These are phyloP conservation scores for Pseudomicrostroma phylloplanum DNA, from an alignment of 1,284 basidiomycete species.

Conservation along the genomic window DNA sequence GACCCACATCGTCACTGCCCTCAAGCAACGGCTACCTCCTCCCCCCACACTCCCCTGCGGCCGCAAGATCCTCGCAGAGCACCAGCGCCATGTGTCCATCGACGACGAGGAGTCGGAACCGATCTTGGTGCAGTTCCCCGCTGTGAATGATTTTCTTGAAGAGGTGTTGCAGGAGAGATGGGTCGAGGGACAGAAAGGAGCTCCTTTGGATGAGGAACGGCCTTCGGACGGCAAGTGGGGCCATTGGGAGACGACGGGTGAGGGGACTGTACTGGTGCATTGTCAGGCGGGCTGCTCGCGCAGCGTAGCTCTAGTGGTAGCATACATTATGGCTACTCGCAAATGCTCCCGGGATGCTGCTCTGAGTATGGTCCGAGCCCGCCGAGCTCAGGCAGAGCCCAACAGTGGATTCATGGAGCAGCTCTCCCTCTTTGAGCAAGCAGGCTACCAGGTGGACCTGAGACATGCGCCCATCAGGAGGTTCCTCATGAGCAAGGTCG, in stretches of 20 bases:
- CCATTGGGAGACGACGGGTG: slow-evolving; percentile 28
- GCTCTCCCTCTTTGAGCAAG: slow-evolving; percentile 50
- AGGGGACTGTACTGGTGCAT: slow-evolving; percentile 50
- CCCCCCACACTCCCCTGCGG: slow-evolving; percentile 26
- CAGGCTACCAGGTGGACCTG: slow-evolving; percentile 48
- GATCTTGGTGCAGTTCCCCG: slow-evolving; percentile 48
- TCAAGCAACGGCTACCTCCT: slow-evolving; percentile 31
- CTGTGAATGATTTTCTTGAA: slow-evolving; percentile 43
- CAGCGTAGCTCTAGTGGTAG: slow-evolving; percentile 46
- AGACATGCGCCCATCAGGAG: slow-evolving; percentile 48
- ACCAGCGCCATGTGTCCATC: slow-evolving; percentile 45
- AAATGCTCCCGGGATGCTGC: slow-evolving; percentile 43
- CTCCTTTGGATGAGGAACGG: not conserved
- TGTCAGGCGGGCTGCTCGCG: slow-evolving; percentile 52
- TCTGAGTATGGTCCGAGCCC: slow-evolving; percentile 35
- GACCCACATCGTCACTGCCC: slow-evolving; percentile 36
- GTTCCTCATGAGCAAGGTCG: slow-evolving; percentile 51
- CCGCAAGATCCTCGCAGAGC: slow-evolving; percentile 23
- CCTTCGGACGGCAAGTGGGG: slow-evolving; percentile 20
- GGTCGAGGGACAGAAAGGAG: slow-evolving; percentile 17
- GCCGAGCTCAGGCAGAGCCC: slow-evolving; percentile 43
- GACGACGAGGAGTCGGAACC: slow-evolving; percentile 51
- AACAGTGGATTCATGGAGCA: slow-evolving; percentile 51
- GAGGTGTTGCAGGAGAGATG: slow-evolving; percentile 32
- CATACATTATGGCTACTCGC: slow-evolving; percentile 50